Conservation (phyloP, 108 stramenopile genomes). For the Skeletonema tropicum region DNA sequence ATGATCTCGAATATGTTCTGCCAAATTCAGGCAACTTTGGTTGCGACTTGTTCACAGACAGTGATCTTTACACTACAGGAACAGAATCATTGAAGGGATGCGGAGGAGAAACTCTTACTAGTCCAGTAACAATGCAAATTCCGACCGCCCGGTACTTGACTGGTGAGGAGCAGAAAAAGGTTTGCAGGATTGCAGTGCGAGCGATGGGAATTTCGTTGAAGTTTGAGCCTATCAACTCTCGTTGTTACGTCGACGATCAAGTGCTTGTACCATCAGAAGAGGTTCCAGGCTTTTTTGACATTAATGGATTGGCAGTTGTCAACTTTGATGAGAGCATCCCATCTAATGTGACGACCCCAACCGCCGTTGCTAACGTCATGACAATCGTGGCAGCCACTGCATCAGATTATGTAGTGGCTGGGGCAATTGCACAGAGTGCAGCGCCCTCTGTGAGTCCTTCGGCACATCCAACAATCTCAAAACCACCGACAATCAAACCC, state of each 20-base stretch:
- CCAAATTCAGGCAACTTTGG: constrained; percentile 32
- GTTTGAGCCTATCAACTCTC: neutral
- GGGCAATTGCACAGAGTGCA: neutral
- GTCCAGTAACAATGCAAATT: constrained; percentile 9
- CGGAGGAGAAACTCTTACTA: constrained; percentile 5
- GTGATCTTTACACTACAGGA: constrained; percentile 24
- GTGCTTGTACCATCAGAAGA: neutral
- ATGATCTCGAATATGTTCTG: constrained; percentile 31
- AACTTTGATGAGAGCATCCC: neutral
- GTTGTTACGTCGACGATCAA: neutral
- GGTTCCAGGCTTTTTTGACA: neutral
- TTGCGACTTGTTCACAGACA: constrained; percentile 33
- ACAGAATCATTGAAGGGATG: constrained; percentile 17
- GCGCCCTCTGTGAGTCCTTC: neutral
- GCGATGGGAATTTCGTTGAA: constrained; percentile 1
- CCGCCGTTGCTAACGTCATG: neutral
- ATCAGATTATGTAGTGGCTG: neutral
- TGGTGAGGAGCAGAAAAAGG: constrained; percentile 6
- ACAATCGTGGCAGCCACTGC: neutral
- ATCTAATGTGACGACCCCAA: neutral
- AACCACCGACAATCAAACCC: neutral
- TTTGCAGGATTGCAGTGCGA: constrained; percentile 9
- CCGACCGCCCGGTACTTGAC: constrained; percentile 8
- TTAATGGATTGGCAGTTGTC: neutral
- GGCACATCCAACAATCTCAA: neutral